These are phyloP conservation scores for Magnolia sinica DNA, from an alignment of 164 flowering plant genomes.

Conservation along the genomic window DNA sequence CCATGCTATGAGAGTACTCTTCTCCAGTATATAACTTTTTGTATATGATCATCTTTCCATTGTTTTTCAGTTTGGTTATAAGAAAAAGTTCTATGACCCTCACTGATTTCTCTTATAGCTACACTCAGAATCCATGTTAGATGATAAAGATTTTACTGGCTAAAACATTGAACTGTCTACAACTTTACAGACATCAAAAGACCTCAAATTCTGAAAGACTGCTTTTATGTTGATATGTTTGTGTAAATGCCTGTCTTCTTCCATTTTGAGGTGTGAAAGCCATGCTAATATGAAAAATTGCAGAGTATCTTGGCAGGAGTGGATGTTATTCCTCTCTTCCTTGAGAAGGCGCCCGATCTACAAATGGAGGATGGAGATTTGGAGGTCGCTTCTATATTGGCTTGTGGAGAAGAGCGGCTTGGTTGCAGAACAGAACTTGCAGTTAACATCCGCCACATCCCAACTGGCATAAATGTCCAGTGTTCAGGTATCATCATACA, in stretches of 20 bases:
- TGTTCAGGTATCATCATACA: conserved; percentile 52
- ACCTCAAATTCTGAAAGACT: neutral
- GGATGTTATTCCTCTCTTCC: conserved; percentile 79
- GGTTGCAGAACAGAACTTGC: conserved; percentile 24
- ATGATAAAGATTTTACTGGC: neutral
- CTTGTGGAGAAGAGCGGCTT: conserved; percentile 22
- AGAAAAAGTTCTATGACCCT: neutral
- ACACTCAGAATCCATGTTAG: neutral
- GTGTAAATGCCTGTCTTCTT: neutral
- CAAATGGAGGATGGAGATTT: conserved; percentile 55
- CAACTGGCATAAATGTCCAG: conserved; percentile 64
- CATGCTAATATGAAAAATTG: conserved; percentile 12
- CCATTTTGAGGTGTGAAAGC: neutral
- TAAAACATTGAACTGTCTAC: neutral
- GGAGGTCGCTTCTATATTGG: conserved; percentile 31
- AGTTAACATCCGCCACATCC: conserved; percentile 59
- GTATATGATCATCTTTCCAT: too few relatives aligned
- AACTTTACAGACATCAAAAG: neutral
- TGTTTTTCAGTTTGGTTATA: too few relatives aligned
- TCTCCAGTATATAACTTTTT: too few relatives aligned
- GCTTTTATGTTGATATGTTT: neutral
- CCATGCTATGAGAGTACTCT: too few relatives aligned
- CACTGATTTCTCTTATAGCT: neutral
- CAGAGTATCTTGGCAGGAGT: conserved; percentile 61
- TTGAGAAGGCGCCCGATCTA: conserved; percentile 37